Evolutionary conservation across 352 stramenopile genomes (phyloP), one percentile per base, ranked within the genome.

Genomic region (Phytopythium montanum): DNA sequence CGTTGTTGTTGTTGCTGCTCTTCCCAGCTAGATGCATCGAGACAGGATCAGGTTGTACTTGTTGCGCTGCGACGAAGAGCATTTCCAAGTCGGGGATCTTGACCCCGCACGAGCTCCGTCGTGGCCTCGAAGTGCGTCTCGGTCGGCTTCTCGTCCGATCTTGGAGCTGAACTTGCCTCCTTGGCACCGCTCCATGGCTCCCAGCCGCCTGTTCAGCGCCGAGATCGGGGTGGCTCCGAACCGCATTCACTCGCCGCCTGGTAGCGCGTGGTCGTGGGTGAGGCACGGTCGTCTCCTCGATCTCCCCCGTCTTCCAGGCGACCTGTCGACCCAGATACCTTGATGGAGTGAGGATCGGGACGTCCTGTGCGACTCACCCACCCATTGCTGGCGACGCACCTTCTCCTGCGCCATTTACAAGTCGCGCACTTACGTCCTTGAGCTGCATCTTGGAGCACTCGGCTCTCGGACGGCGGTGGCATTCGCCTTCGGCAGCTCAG

Each of bases 11-110:
- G 42, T 29, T 29, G 21, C 42, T 16, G 21, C 42, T 18, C n/a
- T n/a, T n/a, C n/a, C n/a, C n/a, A n/a, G n/a, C n/a, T n/a, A 96
- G 61, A 99, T 98, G 65, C 98, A 92, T 65, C 98, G 97, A 39
- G 96, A 94, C 68, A 98, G 97, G 60, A 99, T 98, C 54, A 98
- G 81, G 68, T 98, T 98, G 62, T 98, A 94, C 59, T 99, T 99
- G 73, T 97, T 96, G 23, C 95, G 75, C 58, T 97, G 96, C 0
- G 74, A 70, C 28, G 92, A 98, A 99, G 5, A 98, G 83, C 55
- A 98, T 82, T 56, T 98, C 82, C 62, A 98, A 98, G 68, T 99
- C 96, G 6, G 98, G 72, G 56, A 98, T 97, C 41, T 96, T 87
- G 6, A 99, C 91, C 45, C 85, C n/a, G 80, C 1, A 93, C 98